Evolutionary conservation across 177 flowering plant species (phyloP).

Genomic region (Telopea speciosissima): DNA sequence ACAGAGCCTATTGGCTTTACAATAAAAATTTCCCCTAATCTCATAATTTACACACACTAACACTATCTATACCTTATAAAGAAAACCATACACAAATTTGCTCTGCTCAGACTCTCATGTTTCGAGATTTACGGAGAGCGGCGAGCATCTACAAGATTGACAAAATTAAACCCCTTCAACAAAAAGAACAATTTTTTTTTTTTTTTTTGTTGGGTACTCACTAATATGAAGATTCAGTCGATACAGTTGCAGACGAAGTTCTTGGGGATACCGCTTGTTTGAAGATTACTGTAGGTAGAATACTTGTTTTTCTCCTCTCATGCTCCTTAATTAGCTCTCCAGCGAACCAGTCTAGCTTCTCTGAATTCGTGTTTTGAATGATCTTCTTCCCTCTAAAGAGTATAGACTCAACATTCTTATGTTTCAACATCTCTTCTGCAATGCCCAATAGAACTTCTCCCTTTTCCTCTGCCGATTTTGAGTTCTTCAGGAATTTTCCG

Average conservation of each 20-base stretch:
- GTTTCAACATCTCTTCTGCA: slow-evolving; percentile 42
- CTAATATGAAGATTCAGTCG: not conserved
- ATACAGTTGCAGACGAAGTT: slow-evolving; percentile 51
- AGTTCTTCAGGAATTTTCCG: slow-evolving; percentile 1
- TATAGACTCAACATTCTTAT: slow-evolving; percentile 52
- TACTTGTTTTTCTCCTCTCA: slow-evolving; percentile 46
- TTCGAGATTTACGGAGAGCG: not conserved
- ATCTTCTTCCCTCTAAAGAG: slow-evolving; percentile 56
- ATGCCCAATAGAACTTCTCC: slow-evolving; percentile 10
- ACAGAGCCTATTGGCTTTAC: no score
- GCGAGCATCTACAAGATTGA: not conserved
- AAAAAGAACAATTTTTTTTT: no score
- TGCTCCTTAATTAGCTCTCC: slow-evolving; percentile 50
- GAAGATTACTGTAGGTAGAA: slow-evolving; percentile 45
- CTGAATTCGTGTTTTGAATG: slow-evolving; percentile 35
- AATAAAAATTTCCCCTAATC: no score
- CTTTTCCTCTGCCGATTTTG: not conserved
- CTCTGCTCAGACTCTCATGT: not conserved
- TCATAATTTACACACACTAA: not conserved
- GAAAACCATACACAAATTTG: not conserved
- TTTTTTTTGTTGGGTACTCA: no score
- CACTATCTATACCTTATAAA: not conserved
- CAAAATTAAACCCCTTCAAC: not conserved
- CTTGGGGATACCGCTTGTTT: slow-evolving; percentile 44
- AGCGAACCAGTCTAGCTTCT: slow-evolving; percentile 39